phyloP scores from a whole-genome alignment of 2,329 filamentous ascomycete species.

The Colletotrichum echinochloae region DNA sequence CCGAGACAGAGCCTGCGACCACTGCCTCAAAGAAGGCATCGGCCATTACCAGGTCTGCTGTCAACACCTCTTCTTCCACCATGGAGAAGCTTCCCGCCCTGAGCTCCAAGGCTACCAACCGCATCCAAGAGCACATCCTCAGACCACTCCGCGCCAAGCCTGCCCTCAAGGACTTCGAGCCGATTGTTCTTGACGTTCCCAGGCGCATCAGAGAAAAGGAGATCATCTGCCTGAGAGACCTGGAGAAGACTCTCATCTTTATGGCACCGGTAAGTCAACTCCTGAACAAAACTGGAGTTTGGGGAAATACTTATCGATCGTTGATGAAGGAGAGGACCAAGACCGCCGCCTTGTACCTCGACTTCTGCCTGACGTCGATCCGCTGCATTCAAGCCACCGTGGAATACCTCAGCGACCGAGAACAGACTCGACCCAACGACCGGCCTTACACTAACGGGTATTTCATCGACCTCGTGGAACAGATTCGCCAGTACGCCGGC shows the following conservation, averaged over 20 bases:
- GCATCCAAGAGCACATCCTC: constrained; percentile 84
- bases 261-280: constrained; percentile 90
- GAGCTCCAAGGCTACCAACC: constrained; percentile 76
- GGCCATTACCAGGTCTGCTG: constrained; percentile 72
- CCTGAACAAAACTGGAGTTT: constrained; percentile 63
- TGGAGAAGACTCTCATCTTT: constrained; percentile 93
- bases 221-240: constrained; percentile 90
- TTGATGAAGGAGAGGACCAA: constrained; percentile 84
- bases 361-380: constrained; percentile 91
- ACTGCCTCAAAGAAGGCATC: constrained; percentile 60
- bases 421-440: constrained; percentile 86
- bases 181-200: constrained; percentile 82
- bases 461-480: constrained; percentile 95
- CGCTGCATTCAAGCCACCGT: constrained; percentile 91
- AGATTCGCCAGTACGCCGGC: constrained; percentile 89
- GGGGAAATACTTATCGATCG: constrained; percentile 76
- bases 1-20: constrained; percentile 59
- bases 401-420: constrained; percentile 85
- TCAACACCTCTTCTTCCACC: constrained; percentile 57
- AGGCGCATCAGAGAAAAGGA: constrained; percentile 84
- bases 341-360: constrained; percentile 77
- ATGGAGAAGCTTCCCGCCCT: constrained; percentile 69
- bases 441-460: constrained; percentile 95
- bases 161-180: constrained; percentile 82
- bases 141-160: constrained; percentile 80